Conservation (phyloP, 73 alveolate species). For the Tetrahymena elliotti region DNA sequence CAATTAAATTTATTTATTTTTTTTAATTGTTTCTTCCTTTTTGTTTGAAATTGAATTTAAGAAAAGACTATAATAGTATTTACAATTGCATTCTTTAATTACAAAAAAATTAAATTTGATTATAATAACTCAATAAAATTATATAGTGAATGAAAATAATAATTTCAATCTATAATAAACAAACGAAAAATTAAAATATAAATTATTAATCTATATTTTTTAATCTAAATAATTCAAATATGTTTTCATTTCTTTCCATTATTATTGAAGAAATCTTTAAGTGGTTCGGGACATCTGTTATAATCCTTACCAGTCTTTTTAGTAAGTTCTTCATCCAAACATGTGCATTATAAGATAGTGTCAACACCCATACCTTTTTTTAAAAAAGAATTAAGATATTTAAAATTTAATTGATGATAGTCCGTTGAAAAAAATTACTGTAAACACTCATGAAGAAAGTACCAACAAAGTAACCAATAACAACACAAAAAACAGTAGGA, state of each 20-base stretch:
- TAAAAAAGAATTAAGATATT: neutral
- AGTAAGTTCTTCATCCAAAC: conserved; percentile 13
- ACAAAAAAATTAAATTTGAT: neutral
- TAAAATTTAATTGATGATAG: neutral
- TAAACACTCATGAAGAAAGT: conserved; percentile 23
- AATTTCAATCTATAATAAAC: no score
- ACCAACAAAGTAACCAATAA: conserved; percentile 21
- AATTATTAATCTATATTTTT: neutral
- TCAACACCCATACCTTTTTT: conserved; percentile 12
- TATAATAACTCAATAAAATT: neutral
- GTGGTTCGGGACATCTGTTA: conserved; percentile 10
- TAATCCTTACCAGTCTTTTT: neutral
- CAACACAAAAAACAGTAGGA: conserved; percentile 44
- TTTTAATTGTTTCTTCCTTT: no score
- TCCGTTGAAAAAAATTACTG: neutral
- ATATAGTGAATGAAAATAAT: neutral
- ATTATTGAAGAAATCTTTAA: conserved; percentile 3
- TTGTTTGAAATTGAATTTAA: no score
- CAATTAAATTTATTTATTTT: no score
- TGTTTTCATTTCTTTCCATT: conserved; percentile 11
- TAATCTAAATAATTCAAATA: neutral
- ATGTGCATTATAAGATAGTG: conserved; percentile 23
- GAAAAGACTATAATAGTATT: no score
- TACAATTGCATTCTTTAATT: no score
- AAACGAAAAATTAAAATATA: neutral